Conservation (phyloP, 345 rosid species). For the Rhizophora mangle region DNA sequence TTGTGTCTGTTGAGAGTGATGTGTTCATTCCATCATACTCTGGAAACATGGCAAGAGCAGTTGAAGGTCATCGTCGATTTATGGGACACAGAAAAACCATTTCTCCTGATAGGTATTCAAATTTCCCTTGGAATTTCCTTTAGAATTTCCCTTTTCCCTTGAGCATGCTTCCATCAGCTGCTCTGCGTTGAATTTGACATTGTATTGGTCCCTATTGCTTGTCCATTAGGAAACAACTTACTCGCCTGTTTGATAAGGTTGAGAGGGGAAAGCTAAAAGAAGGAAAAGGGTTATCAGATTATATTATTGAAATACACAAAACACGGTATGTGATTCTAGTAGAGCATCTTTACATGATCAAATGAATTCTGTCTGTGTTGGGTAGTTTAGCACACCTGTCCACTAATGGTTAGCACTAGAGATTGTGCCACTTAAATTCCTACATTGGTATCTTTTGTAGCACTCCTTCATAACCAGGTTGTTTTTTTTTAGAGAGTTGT, state of each 20-base stretch:
- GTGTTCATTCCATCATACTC: constrained; percentile 78
- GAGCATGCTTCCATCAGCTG: neutral
- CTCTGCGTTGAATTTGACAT: constrained; percentile 1
- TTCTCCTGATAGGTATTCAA: constrained; percentile 64
- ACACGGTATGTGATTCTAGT: constrained; percentile 40
- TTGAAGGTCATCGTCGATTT: constrained; percentile 92
- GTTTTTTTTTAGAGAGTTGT: too few species aligned
- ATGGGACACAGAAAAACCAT: constrained; percentile 82
- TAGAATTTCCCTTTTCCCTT: neutral
- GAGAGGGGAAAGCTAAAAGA: constrained; percentile 47
- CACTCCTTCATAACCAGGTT: too few species aligned
- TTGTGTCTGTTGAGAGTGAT: constrained; percentile 81
- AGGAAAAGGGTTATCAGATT: constrained; percentile 45
- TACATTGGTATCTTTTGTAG: too few species aligned
- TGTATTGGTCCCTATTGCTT: constrained; percentile 11
- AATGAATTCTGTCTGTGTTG: neutral
- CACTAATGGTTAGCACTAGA: too few species aligned
- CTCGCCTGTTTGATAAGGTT: constrained; percentile 66
- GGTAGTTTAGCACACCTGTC: too few species aligned
- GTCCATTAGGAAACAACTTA: constrained; percentile 59
- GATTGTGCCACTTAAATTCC: too few species aligned
- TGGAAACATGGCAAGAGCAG: constrained; percentile 95
- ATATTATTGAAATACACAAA: constrained; percentile 61
- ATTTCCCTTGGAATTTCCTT: neutral
- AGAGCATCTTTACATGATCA: neutral